Percentiles rank a stretch among this genome's conserved stretches.
Conservation (phyloP, 2,329 filamentous ascomycete genomes). For the Trichoderma guizhouense region DNA sequence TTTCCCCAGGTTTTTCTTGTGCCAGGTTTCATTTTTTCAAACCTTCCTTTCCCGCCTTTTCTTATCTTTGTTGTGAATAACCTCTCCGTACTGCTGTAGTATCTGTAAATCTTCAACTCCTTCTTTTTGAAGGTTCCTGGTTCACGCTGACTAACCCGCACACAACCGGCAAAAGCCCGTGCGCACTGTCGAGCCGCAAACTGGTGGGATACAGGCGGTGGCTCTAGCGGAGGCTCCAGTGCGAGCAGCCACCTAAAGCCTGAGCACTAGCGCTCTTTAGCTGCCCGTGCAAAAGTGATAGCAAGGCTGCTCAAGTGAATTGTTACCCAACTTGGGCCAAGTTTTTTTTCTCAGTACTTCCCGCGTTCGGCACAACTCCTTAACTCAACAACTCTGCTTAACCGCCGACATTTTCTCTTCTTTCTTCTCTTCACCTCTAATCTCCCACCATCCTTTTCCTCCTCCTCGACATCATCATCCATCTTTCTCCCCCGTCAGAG, state of each 20-base stretch:
- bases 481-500: neutral
- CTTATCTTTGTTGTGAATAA: neutral
- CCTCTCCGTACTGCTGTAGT: neutral
- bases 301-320: conserved; percentile 12
- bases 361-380: neutral
- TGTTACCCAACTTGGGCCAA: conserved; percentile 1
- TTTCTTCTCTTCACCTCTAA: neutral
- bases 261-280: neutral
- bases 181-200: conserved; percentile 8
- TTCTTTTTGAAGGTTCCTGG: neutral
- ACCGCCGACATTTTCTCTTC: neutral
- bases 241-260: neutral
- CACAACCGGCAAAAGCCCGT: neutral
- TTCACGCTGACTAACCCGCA: neutral
- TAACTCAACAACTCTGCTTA: neutral
- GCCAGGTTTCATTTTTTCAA: neutral
- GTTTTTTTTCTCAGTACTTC: conserved; percentile 2
- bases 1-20: neutral
- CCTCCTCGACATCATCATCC: neutral
- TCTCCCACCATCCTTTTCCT: neutral
- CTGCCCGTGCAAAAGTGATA: neutral
- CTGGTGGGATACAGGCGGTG: conserved; percentile 1
- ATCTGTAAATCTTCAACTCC: neutral
- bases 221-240: conserved; percentile 6
- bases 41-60: neutral